Percentiles rank a stretch among this genome's conserved stretches.
These are phyloP conservation scores for Aureobasidium sp. DNA, from an alignment of 2,329 filamentous ascomycete genomes.

Conservation along the genomic window DNA sequence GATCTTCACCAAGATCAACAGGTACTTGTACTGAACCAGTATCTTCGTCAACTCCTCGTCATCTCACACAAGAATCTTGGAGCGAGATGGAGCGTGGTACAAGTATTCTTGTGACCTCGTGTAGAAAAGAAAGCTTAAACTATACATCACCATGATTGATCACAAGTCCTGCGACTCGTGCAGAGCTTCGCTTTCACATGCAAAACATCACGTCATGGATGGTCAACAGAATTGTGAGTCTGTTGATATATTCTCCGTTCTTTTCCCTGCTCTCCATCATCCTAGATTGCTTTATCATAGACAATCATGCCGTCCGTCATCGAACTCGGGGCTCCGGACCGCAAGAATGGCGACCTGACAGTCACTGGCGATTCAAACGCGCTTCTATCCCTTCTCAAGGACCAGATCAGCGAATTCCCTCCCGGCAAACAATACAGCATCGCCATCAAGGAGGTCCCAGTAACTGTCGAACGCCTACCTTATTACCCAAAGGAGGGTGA, in stretches of 20 bases:
- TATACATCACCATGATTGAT: neutral
- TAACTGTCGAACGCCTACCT: constrained; percentile 22
- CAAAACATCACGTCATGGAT: neutral
- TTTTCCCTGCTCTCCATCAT: neutral
- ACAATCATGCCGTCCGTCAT: neutral
- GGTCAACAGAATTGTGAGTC: neutral
- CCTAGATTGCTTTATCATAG: neutral
- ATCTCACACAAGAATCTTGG: neutral
- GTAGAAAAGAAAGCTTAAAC: neutral
- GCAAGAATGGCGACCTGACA: constrained; percentile 1
- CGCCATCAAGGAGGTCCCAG: constrained; percentile 19
- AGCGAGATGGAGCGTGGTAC: neutral
- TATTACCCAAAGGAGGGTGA: constrained; percentile 22
- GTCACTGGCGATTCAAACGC: neutral
- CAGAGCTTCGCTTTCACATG: neutral
- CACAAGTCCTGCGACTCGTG: neutral
- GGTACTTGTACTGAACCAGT: neutral
- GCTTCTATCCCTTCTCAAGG: neutral
- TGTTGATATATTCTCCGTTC: neutral
- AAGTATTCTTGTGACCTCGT: neutral
- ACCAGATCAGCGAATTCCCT: constrained; percentile 1
- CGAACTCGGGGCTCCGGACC: neutral
- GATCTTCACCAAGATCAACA: neutral
- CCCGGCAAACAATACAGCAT: constrained; percentile 20
- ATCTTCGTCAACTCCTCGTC: neutral